Percentiles rank a stretch among this genome's conserved stretches.
phyloP scores from a whole-genome alignment of 2,329 filamentous ascomycete genomes.

The Hypoxylon sp. region DNA sequence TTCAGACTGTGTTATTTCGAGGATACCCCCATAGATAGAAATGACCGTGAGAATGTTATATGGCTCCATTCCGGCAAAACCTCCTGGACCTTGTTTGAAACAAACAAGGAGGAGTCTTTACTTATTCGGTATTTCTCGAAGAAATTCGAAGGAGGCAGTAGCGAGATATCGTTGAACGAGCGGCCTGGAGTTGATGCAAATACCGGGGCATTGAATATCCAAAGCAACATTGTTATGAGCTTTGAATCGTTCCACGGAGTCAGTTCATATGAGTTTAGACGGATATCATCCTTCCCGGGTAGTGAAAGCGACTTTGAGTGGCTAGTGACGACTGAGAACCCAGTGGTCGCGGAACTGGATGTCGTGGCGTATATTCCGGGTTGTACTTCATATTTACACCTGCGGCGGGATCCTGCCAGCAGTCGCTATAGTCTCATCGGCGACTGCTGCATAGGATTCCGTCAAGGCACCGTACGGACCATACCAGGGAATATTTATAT shows the following conservation, averaged over 20 bases:
- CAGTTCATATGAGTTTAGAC: neutral
- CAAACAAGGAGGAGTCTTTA: neutral
- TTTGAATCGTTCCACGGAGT: neutral
- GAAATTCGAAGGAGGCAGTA: neutral
- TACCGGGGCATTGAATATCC: slow-evolving; percentile 11
- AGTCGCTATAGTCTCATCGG: slow-evolving; percentile 4
- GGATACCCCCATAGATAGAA: neutral
- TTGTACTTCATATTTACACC: slow-evolving; percentile 13
- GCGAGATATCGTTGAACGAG: neutral
- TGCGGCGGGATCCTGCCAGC: neutral
- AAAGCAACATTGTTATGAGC: neutral
- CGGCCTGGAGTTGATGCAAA: neutral
- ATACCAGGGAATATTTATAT: neutral
- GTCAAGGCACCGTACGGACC: neutral
- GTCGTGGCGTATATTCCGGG: slow-evolving; percentile 5
- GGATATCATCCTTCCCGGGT: neutral
- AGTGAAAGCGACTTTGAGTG: neutral
- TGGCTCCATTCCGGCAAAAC: slow-evolving; percentile 8
- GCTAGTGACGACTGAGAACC: slow-evolving; percentile 5
- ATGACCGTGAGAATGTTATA: neutral
- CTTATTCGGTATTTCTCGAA: neutral
- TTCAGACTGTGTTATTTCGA: neutral
- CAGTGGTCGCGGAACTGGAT: neutral
- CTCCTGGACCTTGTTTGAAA: slow-evolving; percentile 13
- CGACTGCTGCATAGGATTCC: slow-evolving; percentile 9